Conservation (phyloP, 805 yeast genomes). For the Candida odintsovae region DNA sequence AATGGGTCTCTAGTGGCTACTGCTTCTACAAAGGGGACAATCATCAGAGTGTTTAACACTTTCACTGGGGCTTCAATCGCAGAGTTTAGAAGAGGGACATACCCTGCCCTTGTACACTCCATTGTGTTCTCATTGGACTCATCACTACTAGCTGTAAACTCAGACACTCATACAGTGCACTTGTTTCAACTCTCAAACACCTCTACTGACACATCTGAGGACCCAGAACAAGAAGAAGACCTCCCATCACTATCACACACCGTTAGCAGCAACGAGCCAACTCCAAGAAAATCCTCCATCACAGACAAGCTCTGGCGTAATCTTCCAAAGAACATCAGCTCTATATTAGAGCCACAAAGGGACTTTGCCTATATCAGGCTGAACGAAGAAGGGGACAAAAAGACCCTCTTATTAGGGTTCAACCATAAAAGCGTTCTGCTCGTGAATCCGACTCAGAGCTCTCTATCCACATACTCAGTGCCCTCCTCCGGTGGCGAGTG, state of each 20-base stretch:
- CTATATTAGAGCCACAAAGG: constrained; percentile 60
- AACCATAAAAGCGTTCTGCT: constrained; percentile 16
- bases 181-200: constrained; percentile 40
- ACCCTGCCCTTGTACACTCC: constrained; percentile 49
- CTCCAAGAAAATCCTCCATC: constrained; percentile 13
- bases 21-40: constrained; percentile 86
- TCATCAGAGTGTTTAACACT: constrained; percentile 74
- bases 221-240: constrained; percentile 5
- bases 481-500: constrained; percentile 67
- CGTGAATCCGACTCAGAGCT: constrained; percentile 35
- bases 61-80: constrained; percentile 46
- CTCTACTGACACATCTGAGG: constrained; percentile 1
- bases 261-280: not conserved
- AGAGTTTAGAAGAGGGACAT: constrained; percentile 80
- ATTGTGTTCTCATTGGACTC: constrained; percentile 47
- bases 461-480: constrained; percentile 46
- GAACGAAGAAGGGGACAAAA: constrained; percentile 1
- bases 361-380: constrained; percentile 58
- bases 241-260: constrained; percentile 12
- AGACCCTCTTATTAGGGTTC: constrained; percentile 13
- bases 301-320: constrained; percentile 22
- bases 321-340: constrained; percentile 29
- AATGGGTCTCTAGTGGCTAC: constrained; percentile 84
- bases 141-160: constrained; percentile 47
- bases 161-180: constrained; percentile 62